phyloP scores from a whole-genome alignment of 1,139 yeast species.

The Blastobotrys ciferrii region DNA sequence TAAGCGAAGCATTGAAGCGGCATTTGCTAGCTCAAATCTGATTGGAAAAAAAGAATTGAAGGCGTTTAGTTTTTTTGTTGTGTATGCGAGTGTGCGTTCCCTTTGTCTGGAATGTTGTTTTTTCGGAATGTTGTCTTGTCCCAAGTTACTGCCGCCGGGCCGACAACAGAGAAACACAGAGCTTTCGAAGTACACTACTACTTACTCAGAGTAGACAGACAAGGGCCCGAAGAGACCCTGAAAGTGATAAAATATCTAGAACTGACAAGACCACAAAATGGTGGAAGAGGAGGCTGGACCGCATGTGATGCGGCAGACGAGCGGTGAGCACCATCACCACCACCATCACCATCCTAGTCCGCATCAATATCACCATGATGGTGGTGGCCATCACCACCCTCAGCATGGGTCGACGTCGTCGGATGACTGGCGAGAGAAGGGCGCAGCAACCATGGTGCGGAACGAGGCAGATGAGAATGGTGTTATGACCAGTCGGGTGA shows the following conservation, averaged over 20 bases:
- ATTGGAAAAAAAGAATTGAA: no score
- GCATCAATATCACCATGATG: background rate
- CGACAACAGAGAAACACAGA: background rate
- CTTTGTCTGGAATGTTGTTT: background rate
- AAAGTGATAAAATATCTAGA: background rate
- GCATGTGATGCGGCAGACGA: background rate
- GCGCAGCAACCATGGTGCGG: conserved; percentile 53
- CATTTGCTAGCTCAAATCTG: no score
- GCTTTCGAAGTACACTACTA: background rate
- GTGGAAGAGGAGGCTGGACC: background rate
- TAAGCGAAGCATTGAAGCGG: conserved; percentile 3
- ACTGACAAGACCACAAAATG: background rate
- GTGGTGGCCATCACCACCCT: background rate
- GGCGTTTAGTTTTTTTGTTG: no score
- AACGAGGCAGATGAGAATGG: conserved; percentile 50
- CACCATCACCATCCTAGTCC: background rate
- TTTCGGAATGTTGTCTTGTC: background rate
- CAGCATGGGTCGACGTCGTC: conserved; percentile 16
- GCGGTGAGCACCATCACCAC: background rate
- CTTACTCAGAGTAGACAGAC: background rate
- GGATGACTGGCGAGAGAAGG: conserved; percentile 41
- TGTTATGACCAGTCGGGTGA: conserved; percentile 44
- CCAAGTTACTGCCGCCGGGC: background rate
- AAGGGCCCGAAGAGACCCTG: background rate
- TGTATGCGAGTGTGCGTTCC: no score